Percentiles rank a stretch among this genome's conserved stretches.
These are phyloP conservation scores for Umbelopsis isabellina DNA, from an alignment of 192 early-diverging fungal species.

Conservation along the genomic window DNA sequence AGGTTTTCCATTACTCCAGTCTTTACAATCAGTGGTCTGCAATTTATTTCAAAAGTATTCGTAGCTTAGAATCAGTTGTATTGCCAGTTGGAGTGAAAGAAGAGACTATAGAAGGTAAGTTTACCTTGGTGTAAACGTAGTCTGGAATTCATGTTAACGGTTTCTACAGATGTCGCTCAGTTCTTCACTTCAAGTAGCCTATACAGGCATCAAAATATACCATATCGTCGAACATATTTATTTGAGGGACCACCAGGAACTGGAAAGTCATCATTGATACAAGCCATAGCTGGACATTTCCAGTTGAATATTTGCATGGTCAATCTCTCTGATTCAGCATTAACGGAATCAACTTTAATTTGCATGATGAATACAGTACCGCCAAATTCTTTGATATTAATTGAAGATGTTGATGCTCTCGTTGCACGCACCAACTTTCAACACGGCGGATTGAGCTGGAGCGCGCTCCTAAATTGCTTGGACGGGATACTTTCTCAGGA, in stretches of 20 bases:
- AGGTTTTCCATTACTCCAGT: not conserved
- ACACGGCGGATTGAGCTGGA: not conserved
- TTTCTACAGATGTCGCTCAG: not conserved
- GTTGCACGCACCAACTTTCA: not conserved
- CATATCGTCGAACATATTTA: slow-evolving; percentile 2
- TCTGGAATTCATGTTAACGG: not conserved
- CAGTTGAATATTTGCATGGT: slow-evolving; percentile 1
- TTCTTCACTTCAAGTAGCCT: not conserved
- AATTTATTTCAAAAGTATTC: not conserved
- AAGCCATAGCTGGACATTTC: not conserved
- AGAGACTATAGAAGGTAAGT: not conserved
- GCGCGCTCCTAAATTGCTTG: not conserved
- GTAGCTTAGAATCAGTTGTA: not conserved
- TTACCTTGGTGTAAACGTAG: too few relatives aligned
- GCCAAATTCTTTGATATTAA: not conserved
- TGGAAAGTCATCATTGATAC: slow-evolving; percentile 10
- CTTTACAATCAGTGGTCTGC: not conserved
- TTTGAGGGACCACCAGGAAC: slow-evolving; percentile 15
- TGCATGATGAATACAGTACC: slow-evolving; percentile 8
- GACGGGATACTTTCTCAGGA: slow-evolving; percentile 4
- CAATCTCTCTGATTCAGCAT: not conserved
- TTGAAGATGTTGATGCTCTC: slow-evolving; percentile 15
- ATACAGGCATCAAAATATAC: not conserved
- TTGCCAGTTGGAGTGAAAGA: slow-evolving; percentile 15
- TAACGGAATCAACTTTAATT: not conserved